phyloP scores from a whole-genome alignment of 1,139 yeast genomes.

The Diutina rugosa region DNA sequence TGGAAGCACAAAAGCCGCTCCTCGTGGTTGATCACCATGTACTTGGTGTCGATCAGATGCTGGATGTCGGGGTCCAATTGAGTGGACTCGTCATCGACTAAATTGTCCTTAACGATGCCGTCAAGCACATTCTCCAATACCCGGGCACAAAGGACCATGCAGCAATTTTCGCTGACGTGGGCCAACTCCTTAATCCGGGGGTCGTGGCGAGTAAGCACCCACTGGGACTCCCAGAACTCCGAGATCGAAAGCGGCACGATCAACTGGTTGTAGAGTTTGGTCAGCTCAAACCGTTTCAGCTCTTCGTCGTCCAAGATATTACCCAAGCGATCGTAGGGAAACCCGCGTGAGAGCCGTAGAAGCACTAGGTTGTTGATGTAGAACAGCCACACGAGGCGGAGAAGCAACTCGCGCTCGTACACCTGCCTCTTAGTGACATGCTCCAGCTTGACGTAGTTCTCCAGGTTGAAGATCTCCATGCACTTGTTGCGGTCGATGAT shows the following conservation, averaged over 20 bases:
- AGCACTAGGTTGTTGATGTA: constrained; percentile 19
- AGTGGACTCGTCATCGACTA: background rate
- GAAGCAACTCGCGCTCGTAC: constrained; percentile 20
- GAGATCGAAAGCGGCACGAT: background rate
- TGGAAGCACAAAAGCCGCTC: background rate
- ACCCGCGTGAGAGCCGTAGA: constrained; percentile 23
- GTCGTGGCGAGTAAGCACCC: background rate
- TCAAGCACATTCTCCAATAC: background rate
- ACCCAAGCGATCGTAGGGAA: constrained; percentile 17
- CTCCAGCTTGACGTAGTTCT: constrained; percentile 3
- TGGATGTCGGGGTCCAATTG: background rate
- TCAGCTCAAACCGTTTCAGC: background rate
- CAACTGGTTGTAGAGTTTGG: background rate
- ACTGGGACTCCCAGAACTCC: background rate
- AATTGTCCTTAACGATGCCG: background rate
- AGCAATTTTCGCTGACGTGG: background rate
- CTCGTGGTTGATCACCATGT: constrained; percentile 1
- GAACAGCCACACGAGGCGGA: constrained; percentile 30
- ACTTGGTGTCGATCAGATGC: background rate
- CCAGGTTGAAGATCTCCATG: constrained; percentile 9
- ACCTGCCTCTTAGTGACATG: constrained; percentile 11
- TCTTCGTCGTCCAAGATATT: background rate
- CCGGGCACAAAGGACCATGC: background rate
- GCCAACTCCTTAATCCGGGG: background rate
- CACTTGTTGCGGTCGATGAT: constrained; percentile 15